A percentile compares a stretch with the other conserved stretches of the same genome.
These are phyloP conservation scores for Ulota crispa DNA, from an alignment of 225 moss, liverwort and hornwort genomes.

Conservation along the genomic window DNA sequence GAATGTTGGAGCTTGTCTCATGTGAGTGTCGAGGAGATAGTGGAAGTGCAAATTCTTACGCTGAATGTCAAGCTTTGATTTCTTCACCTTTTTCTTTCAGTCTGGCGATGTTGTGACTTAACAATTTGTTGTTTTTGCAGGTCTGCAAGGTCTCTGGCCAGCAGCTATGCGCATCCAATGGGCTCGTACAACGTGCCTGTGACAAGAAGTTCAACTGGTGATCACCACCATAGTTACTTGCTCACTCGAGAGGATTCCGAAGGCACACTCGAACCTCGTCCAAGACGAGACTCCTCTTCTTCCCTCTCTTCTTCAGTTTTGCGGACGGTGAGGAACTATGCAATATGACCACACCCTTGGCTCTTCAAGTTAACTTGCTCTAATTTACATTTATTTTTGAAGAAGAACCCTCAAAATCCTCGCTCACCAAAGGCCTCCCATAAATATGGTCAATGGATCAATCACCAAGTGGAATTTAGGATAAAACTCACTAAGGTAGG, in stretches of 20 bases:
- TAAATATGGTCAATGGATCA: no score
- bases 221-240: slow-evolving; percentile 52
- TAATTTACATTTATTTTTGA: no score
- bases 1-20: no score
- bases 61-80: no score
- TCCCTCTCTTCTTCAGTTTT: slow-evolving; percentile 23
- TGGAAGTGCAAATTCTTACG: no score
- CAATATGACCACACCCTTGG: no score
- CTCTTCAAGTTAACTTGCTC: no score
- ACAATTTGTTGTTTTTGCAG: slow-evolving; percentile 20
- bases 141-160: slow-evolving; percentile 86
- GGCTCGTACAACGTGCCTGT: slow-evolving; percentile 63
- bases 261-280: neutral
- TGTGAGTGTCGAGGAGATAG: no score
- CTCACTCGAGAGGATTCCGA: slow-evolving; percentile 36
- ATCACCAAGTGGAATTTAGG: no score
- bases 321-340: slow-evolving; percentile 16
- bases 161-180: slow-evolving; percentile 65
- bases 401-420: no score
- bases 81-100: neutral
- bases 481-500: no score
- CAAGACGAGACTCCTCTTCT: neutral
- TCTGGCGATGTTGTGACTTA: neutral
- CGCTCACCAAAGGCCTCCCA: no score
- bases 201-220: slow-evolving; percentile 30